Evolutionary conservation across 2,329 filamentous ascomycete species (phyloP), one percentile per base, ranked within the genome.

Genomic region (Aspergillus luchuensis): DNA sequence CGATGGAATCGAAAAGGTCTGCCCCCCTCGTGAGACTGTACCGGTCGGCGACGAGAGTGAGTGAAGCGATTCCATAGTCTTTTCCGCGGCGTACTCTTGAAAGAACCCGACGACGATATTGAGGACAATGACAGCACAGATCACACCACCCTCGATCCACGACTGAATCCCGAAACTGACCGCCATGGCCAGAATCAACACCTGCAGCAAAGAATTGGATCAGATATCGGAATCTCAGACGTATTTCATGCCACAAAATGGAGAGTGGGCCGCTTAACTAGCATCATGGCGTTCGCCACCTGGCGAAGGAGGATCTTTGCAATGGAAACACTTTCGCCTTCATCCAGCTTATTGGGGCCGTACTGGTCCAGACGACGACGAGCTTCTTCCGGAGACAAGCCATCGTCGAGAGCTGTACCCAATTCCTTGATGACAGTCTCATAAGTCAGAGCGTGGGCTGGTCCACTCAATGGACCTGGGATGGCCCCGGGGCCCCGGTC

Each of bases 121-220:
- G 38, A 86, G 76, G 3, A 80, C 69, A 61, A 87, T 87, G 67
- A 87, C 84, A 4, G 82, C 85, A 8, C 80, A 80, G 60, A 87
- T 84, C 52, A 87, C 85, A 56, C 82, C 84, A 21, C 84, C 85
- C 76, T 87, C 85, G 56, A 87, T 82, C 70, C 80, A 86, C 61
- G 85, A 84, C 36, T 80, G 73, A 23, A 85, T 83, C 36, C 82
- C 84, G 68, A 83, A 84, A 69, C 81, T 82, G 54, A 85, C 81
- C 59, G 87, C 87, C 87, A 91, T 91, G 67, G 90, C 90, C 71
- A 91, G 87, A 69, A 92, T 84, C 66, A 93, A 87, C 60, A 91
- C 89, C 89, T 91, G 8, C 45, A 60, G 57, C 19, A 28, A 28
- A 5, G 19, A 13, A 7, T 23, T 48, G 11, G 23, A 23, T 8